These are phyloP conservation scores for Hypoxylon sp. DNA, from an alignment of 2,329 filamentous ascomycete genomes.

Conservation along the genomic window DNA sequence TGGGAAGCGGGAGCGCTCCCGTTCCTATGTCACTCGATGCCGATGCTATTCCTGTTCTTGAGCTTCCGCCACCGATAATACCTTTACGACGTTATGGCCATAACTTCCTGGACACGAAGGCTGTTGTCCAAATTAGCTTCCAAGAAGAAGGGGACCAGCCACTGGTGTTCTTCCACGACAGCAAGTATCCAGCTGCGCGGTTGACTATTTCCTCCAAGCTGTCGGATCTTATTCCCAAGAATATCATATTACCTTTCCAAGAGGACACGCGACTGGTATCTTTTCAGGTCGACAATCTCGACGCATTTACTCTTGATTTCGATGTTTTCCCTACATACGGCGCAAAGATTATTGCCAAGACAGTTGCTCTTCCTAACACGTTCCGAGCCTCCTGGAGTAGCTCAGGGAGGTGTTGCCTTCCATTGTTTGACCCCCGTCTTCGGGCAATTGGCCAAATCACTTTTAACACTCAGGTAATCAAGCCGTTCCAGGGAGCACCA, in stretches of 20 bases:
- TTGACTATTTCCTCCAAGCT: constrained; percentile 97
- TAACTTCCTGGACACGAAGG: constrained; percentile 98
- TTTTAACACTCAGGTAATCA: constrained; percentile 96
- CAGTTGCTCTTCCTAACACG: constrained; percentile 87
- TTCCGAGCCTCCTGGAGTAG: constrained; percentile 82
- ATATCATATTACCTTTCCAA: constrained; percentile 93
- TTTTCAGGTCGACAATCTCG: constrained; percentile 94
- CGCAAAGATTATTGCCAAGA: constrained; percentile 96
- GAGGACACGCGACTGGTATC: constrained; percentile 94
- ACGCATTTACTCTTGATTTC: constrained; percentile 94
- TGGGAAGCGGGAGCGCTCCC: constrained; percentile 64
- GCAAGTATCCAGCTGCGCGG: constrained; percentile 93
- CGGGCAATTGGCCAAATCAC: constrained; percentile 93
- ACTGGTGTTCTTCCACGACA: constrained; percentile 95
- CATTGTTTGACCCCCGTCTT: constrained; percentile 91
- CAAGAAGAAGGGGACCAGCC: constrained; percentile 80
- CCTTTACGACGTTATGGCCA: constrained; percentile 94
- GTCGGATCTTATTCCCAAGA: constrained; percentile 95
- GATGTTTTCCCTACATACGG: constrained; percentile 98
- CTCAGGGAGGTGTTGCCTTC: constrained; percentile 84
- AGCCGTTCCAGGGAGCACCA: constrained; percentile 91
- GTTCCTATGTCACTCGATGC: constrained; percentile 77
- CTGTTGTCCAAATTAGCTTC: constrained; percentile 92
- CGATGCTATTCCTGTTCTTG: constrained; percentile 91
- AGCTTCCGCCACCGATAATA: constrained; percentile 94